Evolutionary conservation across 2,329 filamentous ascomycete species (phyloP).

Genomic region (Xylaria sp.): DNA sequence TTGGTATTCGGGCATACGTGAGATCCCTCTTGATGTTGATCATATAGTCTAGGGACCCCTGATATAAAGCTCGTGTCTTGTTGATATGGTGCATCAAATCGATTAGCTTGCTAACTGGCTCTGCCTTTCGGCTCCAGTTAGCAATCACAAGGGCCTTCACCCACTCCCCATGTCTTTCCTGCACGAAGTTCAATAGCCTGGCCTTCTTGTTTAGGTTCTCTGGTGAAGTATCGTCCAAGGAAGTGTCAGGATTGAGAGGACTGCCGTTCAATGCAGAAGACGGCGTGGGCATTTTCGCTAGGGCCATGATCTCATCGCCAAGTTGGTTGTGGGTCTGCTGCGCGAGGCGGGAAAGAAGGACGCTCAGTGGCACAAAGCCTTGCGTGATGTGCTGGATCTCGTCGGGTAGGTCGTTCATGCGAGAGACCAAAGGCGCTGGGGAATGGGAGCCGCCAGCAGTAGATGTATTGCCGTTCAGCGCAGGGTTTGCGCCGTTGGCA

Average conservation of each 20-base stretch:
- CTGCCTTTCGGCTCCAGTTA: conserved; percentile 85
- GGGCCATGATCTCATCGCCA: conserved; percentile 72
- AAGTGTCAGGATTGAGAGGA: conserved; percentile 51
- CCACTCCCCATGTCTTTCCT: conserved; percentile 84
- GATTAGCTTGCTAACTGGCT: conserved; percentile 85
- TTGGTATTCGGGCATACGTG: conserved; percentile 78
- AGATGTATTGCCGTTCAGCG: conserved; percentile 47
- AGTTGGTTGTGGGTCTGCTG: conserved; percentile 86
- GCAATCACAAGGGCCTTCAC: conserved; percentile 91
- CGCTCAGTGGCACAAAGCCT: conserved; percentile 79
- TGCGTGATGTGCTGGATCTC: conserved; percentile 77
- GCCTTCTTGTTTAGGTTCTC: conserved; percentile 82
- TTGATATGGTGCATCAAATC: conserved; percentile 83
- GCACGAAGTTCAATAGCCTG: conserved; percentile 78
- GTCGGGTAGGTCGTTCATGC: conserved; percentile 68
- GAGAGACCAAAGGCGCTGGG: conserved; percentile 40
- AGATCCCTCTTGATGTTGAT: conserved; percentile 79
- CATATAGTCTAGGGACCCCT: conserved; percentile 69
- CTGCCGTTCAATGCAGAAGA: conserved; percentile 64
- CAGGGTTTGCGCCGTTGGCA: conserved; percentile 43
- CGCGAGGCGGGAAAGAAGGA: conserved; percentile 79
- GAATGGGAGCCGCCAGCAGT: conserved; percentile 42
- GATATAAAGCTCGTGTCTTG: conserved; percentile 69
- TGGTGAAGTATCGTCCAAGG: conserved; percentile 65
- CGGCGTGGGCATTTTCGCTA: conserved; percentile 74